Conservation (phyloP, 805 yeast species). For the Sungouiella thailandica region DNA sequence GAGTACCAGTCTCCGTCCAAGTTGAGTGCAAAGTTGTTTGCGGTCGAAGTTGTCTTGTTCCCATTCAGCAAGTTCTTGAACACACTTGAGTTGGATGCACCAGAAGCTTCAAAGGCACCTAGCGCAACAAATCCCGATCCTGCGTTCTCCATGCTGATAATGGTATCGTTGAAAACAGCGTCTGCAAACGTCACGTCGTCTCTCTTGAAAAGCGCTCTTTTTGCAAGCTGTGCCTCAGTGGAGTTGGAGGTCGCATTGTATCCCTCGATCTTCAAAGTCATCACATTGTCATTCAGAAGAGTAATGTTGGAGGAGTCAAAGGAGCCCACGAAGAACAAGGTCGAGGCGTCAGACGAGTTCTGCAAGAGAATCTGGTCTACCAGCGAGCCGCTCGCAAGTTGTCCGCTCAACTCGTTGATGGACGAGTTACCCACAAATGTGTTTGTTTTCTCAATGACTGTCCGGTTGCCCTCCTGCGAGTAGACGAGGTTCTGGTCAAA, state of each 20-base stretch:
- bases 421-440: slow-evolving; percentile 38
- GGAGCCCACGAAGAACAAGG: slow-evolving; percentile 44
- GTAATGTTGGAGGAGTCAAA: slow-evolving; percentile 33
- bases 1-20: slow-evolving; percentile 38
- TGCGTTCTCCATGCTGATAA: slow-evolving; percentile 18
- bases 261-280: slow-evolving; percentile 21
- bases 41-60: slow-evolving; percentile 19
- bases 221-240: slow-evolving; percentile 13
- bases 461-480: slow-evolving; percentile 12
- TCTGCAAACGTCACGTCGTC: slow-evolving; percentile 20
- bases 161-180: slow-evolving; percentile 26
- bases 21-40: slow-evolving; percentile 36
- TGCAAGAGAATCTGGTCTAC: slow-evolving; percentile 26
- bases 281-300: slow-evolving; percentile 23
- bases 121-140: slow-evolving; percentile 21
- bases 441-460: slow-evolving; percentile 26
- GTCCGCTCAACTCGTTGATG: slow-evolving; percentile 31
- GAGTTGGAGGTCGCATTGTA: slow-evolving; percentile 32
- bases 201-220: slow-evolving; percentile 11
- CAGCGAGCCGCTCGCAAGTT: slow-evolving; percentile 24
- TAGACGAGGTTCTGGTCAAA: slow-evolving; percentile 27
- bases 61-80: slow-evolving; percentile 24
- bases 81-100: slow-evolving; percentile 22
- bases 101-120: slow-evolving; percentile 26
- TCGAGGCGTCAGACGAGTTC: slow-evolving; percentile 16